Conservation (phyloP, 495 filamentous ascomycete species). For the Lindgomyces ingoldianus region DNA sequence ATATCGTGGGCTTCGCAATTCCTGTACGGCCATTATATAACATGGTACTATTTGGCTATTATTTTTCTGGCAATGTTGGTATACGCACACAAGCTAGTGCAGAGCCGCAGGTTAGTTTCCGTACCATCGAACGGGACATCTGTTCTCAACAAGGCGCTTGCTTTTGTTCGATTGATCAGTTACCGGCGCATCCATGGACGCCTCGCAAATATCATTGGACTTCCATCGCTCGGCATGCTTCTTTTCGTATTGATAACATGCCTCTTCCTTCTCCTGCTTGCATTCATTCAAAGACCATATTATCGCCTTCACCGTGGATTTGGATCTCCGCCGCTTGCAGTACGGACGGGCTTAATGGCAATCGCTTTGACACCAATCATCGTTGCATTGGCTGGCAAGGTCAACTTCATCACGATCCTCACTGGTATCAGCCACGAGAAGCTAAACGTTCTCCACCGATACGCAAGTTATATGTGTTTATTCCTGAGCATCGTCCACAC, state of each 20-base stretch:
- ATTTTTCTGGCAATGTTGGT: constrained; percentile 41
- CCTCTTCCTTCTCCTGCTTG: constrained; percentile 21
- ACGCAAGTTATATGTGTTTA: constrained; percentile 57
- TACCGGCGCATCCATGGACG: constrained; percentile 42
- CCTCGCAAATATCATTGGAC: constrained; percentile 35
- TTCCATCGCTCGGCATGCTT: constrained; percentile 40
- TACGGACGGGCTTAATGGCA: constrained; percentile 56
- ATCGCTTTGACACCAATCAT: constrained; percentile 56
- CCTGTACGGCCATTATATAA: constrained; percentile 43
- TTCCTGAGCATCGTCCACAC: constrained; percentile 57
- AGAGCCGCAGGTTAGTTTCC: constrained; percentile 14
- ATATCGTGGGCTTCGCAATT: constrained; percentile 43
- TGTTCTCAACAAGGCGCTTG: constrained; percentile 30
- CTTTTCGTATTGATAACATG: constrained; percentile 35
- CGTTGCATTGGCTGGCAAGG: constrained; percentile 45
- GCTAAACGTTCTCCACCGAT: constrained; percentile 57
- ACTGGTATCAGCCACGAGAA: constrained; percentile 60
- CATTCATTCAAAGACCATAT: constrained; percentile 44
- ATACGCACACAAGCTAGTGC: constrained; percentile 27
- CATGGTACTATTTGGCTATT: constrained; percentile 43
- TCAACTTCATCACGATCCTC: constrained; percentile 53
- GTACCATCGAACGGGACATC: background rate
- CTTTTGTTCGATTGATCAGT: constrained; percentile 34
- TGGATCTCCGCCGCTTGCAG: constrained; percentile 54
- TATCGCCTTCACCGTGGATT: constrained; percentile 44